Base-by-base conservation (phyloP, 2,329 filamentous ascomycete genomes). In the Pseudocercospora crystallina region DNA sequence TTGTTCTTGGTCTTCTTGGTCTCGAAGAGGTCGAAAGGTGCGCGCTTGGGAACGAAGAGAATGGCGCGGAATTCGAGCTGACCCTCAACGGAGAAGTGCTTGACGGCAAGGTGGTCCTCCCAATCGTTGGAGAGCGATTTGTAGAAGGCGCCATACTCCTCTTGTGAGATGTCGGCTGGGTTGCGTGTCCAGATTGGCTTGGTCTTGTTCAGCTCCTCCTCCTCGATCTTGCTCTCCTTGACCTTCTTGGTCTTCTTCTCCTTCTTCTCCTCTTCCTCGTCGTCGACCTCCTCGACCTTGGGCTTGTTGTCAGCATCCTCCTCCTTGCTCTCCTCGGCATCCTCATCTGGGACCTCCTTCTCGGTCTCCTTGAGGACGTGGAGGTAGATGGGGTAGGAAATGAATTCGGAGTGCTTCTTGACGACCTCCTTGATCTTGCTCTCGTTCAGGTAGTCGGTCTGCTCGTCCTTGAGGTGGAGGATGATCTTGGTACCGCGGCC, bases 1-100 rank as follows among this genome's bases (percentile, higher is more conserved):
- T 99, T 99, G 89, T 97, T 99, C 90, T 99, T 99, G 73, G 92
- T 96, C 88, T 96, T 96, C 90, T 99, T 99, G 74, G 92, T 96
- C 88, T 99, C 94, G 76, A 99, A 99, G 59, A 99, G 89, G 72
- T 99, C 94, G 76, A 99, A 99, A 68, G 94, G 94, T 76, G 94
- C 94, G 70, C 94, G 92, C 89, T 99, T 97, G 74, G 94, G 94
- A 49, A 99, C 92, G 82, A 95, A 99, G 73, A 99, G 90, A 77
- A 99, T 96, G 64, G 94, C 94, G 63, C 92, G 92, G 90, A 99
- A 99, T 81, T 99, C 94, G 64, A 99, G 91, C 82, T 97, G 94
- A 86, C 94, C 94, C 83, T 99, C 94, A 61, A 99, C 94, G 60
- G 94, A 99, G 87, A 99, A 99, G 84, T 99, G 94, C 90, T 99